Evolutionary conservation across 345 rosid species (phyloP).

Genomic region (Alliaria petiolata): DNA sequence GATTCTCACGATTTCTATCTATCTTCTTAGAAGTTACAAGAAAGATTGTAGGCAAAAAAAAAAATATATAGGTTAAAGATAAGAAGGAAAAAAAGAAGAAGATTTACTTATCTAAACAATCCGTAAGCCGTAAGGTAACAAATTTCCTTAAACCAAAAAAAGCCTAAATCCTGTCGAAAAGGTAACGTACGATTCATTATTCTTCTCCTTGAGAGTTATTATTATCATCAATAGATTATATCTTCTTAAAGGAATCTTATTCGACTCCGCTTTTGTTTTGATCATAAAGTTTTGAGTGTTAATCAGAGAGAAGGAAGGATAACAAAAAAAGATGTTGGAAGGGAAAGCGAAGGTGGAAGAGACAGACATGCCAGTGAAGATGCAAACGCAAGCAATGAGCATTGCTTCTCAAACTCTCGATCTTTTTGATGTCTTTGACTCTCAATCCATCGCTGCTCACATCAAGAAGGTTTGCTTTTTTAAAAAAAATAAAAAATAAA

Average conservation of each 20-base stretch:
- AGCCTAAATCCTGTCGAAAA: neutral
- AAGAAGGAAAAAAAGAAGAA: neutral
- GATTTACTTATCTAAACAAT: neutral
- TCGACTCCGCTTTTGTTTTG: neutral
- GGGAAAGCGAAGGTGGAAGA: conserved; percentile 73
- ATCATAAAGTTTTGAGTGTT: neutral
- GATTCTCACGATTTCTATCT: neutral
- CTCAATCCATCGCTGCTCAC: conserved; percentile 50
- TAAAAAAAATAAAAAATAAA: no score
- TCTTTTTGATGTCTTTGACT: conserved; percentile 57
- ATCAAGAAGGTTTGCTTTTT: conserved; percentile 50
- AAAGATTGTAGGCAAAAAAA: neutral
- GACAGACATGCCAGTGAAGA: conserved; percentile 87
- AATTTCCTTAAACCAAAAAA: neutral
- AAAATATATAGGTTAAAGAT: neutral
- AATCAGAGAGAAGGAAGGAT: neutral
- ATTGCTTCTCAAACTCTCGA: conserved; percentile 74
- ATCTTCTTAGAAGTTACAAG: neutral
- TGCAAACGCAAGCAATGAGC: conserved; percentile 83
- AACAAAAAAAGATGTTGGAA: conserved; percentile 51
- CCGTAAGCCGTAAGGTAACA: neutral
- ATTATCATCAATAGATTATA: neutral
- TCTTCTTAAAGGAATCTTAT: neutral
- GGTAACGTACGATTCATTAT: neutral
- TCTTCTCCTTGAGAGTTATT: neutral